Conservation (phyloP, 163 green algal genomes). For the Scenedesmus sp. region DNA sequence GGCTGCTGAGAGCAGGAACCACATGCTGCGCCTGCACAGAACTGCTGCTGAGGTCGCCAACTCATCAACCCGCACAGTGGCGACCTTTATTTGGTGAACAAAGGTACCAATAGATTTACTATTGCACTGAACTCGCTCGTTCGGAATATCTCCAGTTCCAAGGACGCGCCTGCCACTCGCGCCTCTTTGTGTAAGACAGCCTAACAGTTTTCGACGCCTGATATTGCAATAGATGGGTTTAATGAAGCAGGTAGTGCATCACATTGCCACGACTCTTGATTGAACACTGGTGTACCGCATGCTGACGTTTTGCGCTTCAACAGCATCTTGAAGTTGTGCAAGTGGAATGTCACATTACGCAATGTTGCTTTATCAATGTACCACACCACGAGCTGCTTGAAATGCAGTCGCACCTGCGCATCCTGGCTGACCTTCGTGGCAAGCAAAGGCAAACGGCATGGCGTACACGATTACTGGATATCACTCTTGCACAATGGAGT, state of each 20-base stretch:
- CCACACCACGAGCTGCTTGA: not conserved
- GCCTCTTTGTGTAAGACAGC: not conserved
- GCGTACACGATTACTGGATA: not conserved
- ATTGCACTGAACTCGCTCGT: not conserved
- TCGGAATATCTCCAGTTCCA: not conserved
- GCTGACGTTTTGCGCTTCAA: conserved; percentile 3
- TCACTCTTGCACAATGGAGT: not conserved
- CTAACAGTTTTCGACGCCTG: not conserved
- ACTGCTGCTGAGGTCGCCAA: not conserved
- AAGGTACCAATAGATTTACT: not conserved
- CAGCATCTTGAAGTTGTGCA: not conserved
- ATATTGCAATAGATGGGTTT: not conserved
- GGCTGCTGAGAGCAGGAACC: not conserved
- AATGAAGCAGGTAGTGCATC: not conserved
- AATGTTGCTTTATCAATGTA: not conserved
- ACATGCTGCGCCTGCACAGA: not conserved
- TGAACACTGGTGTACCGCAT: not conserved
- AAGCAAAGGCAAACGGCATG: not conserved
- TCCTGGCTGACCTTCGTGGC: not conserved
- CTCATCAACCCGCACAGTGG: not conserved
- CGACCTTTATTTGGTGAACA: not conserved
- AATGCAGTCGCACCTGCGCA: not conserved
- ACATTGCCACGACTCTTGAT: not conserved
- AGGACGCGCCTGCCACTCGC: not conserved
- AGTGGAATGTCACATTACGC: not conserved